phyloP scores from a whole-genome alignment of 2,329 filamentous ascomycete species.

The Calycina herbarum region DNA sequence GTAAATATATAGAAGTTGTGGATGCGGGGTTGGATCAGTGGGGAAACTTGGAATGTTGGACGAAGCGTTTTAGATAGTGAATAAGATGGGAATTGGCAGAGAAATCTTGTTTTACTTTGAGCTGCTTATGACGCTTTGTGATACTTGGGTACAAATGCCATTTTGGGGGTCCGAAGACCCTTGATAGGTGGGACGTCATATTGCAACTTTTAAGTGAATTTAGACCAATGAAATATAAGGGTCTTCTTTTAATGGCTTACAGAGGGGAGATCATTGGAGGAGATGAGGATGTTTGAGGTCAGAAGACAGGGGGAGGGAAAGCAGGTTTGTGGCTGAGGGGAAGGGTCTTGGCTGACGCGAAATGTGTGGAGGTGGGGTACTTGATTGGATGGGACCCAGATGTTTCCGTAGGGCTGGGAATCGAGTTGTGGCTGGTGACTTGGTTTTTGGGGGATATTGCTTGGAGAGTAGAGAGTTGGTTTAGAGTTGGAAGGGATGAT shows the following conservation, averaged over 20 bases:
- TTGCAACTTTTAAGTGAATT: background rate
- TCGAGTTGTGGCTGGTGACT: too few species aligned
- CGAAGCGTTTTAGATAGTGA: background rate
- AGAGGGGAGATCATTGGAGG: background rate
- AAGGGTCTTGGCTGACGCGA: constrained; percentile 1
- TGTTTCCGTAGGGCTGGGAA: background rate
- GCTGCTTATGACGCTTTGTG: too few species aligned
- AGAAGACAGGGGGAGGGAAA: constrained; percentile 4
- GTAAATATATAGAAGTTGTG: constrained; percentile 14
- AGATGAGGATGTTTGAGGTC: background rate
- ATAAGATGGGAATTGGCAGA: background rate
- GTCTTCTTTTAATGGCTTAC: background rate
- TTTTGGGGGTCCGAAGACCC: background rate
- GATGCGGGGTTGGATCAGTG: background rate
- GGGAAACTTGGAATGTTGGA: background rate
- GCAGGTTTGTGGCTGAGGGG: background rate
- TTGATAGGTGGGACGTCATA: constrained; percentile 3
- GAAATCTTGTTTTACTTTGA: background rate
- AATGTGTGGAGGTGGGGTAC: background rate
- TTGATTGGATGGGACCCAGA: background rate
- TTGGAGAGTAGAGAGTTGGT: too few species aligned
- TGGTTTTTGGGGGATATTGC: too few species aligned
- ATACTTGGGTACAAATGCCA: background rate
- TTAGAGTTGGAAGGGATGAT: too few species aligned
- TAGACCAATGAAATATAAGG: background rate